Evolutionary conservation across 768 basidiomycete genomes (phyloP), one percentile per base, ranked within the genome.

Genomic region (Russula sp.): DNA sequence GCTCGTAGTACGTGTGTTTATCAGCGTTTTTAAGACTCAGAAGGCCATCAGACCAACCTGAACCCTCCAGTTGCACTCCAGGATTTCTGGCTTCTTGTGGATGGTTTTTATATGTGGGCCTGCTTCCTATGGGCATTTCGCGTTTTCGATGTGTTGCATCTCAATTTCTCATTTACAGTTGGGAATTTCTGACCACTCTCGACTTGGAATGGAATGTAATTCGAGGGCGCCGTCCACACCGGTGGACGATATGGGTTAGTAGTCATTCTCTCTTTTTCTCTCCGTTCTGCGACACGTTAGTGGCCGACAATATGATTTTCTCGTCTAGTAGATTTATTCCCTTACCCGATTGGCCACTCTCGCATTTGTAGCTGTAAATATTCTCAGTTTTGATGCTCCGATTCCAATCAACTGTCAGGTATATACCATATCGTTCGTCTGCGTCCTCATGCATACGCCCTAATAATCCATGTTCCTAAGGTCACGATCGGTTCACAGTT

Each of bases 211-310:
- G 36, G n/a, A 36, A 32, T 18, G n/a, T 57, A 36, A 42, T 63
- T 38, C 48, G 36, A 32, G 48, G 49, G 18, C 55, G 13, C 18
- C 62, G 56, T 18, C 56, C 49, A 5, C 52, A 44, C 40, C 28
- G 40, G 22, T 57, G 62, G 62, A 20, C 62, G 14, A 63, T 63
- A 63, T 63, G 56, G 62, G 62, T 63, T 10, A 1, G 62, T 63
- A 5, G 7, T 26, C 4, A 18, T 9, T 42, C 56, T 20, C n/a
- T 1, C n/a, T 52, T 14, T 13, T 14, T 6, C 9, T 10, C 3
- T 38, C 14, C 13, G 42, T 36, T 64, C 7, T 40, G 14, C 6
- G 49, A 18, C 7, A 3, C 7, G 4, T 20, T 20, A 9, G 14
- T 4, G 6, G 3, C 9, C 20, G 26, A 49, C 14, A 11, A 8